Evolutionary conservation across 2,329 filamentous ascomycete genomes (phyloP).

Genomic region (Sphaceloma murrayae): DNA sequence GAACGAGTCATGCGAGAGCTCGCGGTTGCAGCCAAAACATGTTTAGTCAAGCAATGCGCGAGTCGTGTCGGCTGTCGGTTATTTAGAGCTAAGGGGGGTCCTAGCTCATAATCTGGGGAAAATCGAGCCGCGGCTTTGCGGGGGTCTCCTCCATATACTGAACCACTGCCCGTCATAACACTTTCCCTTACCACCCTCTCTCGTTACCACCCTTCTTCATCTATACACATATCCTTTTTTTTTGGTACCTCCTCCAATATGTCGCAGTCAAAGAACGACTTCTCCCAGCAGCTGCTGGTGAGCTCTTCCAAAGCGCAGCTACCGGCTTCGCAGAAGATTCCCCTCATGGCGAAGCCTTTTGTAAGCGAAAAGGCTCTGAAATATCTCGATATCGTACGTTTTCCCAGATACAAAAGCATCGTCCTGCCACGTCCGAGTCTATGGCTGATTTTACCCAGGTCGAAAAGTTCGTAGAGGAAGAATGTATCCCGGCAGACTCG

Average conservation of each 20-base stretch:
- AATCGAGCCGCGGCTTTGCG: conserved; percentile 10
- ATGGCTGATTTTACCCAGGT: conserved; percentile 42
- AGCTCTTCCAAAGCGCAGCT: conserved; percentile 26
- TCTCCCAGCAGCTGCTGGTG: conserved; percentile 27
- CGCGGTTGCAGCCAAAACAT: too few species aligned
- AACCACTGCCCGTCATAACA: too few species aligned
- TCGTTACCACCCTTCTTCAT: background rate
- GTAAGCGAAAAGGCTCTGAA: conserved; percentile 79
- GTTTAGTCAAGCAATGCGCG: too few species aligned
- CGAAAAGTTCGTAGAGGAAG: conserved; percentile 93
- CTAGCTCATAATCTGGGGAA: conserved; percentile 1
- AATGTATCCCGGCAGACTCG: conserved; percentile 67
- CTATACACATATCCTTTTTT: too few species aligned
- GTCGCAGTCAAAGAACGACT: conserved; percentile 30
- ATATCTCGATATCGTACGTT: conserved; percentile 62
- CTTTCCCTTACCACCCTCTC: too few species aligned
- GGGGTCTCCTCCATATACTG: too few species aligned
- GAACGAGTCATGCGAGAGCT: too few species aligned
- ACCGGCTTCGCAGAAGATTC: conserved; percentile 47
- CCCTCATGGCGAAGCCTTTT: conserved; percentile 48
- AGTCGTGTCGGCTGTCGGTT: too few species aligned
- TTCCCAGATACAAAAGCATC: too few species aligned
- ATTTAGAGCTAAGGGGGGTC: conserved; percentile 1
- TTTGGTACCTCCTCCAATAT: too few species aligned
- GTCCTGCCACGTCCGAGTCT: background rate